A percentile compares a stretch with the other conserved stretches of the same genome.
These are phyloP conservation scores for Paragyromitra xinjiangensis DNA, from an alignment of 495 filamentous ascomycete genomes.

Conservation along the genomic window DNA sequence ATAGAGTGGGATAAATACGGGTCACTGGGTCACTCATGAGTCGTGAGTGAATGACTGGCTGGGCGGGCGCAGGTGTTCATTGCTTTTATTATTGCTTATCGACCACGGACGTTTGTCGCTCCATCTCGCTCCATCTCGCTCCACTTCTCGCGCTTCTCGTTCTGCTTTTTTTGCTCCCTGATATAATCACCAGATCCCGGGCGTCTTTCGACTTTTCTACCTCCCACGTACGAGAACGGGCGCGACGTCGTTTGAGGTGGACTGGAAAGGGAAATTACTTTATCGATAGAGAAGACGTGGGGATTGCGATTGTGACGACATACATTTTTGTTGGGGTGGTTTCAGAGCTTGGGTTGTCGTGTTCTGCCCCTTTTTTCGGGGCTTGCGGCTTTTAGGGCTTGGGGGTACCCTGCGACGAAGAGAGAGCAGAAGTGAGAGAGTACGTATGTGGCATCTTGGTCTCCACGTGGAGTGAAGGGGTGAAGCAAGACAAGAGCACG, in stretches of 20 bases:
- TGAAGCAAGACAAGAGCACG: conserved; percentile 31
- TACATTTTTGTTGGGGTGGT: conserved; percentile 42
- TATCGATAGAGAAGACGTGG: conserved; percentile 22
- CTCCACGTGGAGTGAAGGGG: conserved; percentile 41
- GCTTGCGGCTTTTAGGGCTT: conserved; percentile 44
- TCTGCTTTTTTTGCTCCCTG: conserved; percentile 8
- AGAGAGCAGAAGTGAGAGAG: not conserved
- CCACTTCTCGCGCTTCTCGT: conserved; percentile 16
- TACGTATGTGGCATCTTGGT: conserved; percentile 45
- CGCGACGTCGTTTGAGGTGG: conserved; percentile 14
- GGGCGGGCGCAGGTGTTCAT: conserved; percentile 36
- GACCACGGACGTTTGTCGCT: not conserved
- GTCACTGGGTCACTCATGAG: conserved; percentile 40
- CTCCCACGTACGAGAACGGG: conserved; percentile 27
- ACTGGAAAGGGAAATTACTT: not conserved
- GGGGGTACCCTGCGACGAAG: not conserved
- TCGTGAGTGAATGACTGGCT: conserved; percentile 27
- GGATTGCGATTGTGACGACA: conserved; percentile 36
- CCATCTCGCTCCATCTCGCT: conserved; percentile 28
- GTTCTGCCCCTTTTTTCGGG: conserved; percentile 46
- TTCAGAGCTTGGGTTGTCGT: conserved; percentile 41
- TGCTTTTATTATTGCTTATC: conserved; percentile 20
- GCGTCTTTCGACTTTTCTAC: conserved; percentile 8
- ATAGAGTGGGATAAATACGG: conserved; percentile 13
- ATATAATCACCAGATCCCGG: conserved; percentile 17